phyloP scores from a whole-genome alignment of 129 eudicot genomes.

The Arctium minus region DNA sequence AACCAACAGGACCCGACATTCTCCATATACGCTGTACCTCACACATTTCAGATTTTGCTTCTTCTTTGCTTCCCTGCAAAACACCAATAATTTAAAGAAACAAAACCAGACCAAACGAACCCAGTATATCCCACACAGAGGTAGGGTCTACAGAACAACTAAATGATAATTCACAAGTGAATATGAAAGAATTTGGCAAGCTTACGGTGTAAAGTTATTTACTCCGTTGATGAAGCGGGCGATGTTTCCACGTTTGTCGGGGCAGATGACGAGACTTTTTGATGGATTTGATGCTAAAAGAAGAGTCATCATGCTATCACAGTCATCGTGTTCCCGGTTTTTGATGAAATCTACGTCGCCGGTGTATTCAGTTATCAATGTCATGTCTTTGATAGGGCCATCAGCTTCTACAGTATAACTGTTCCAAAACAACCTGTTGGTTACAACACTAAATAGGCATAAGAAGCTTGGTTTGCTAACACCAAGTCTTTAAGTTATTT shows the following conservation, averaged over 20 bases:
- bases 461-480: conserved; percentile 9
- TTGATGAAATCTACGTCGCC: conserved; percentile 92
- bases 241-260: conserved; percentile 87
- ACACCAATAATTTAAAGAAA: conserved; percentile 7
- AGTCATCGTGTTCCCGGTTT: conserved; percentile 75
- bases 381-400: conserved; percentile 82
- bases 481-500: conserved; percentile 16
- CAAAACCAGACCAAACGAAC: neutral
- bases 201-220: conserved; percentile 80
- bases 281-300: conserved; percentile 61
- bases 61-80: conserved; percentile 76
- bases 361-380: conserved; percentile 53
- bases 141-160: neutral
- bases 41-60: conserved; percentile 82
- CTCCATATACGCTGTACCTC: conserved; percentile 77
- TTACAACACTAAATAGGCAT: conserved; percentile 2
- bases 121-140: neutral
- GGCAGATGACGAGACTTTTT: conserved; percentile 78
- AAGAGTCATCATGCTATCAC: conserved; percentile 98
- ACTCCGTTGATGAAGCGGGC: conserved; percentile 89
- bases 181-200: conserved; percentile 2
- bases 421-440: conserved; percentile 16
- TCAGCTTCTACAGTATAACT: conserved; percentile 87
- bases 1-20: conserved; percentile 75
- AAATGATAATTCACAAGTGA: neutral